Conservation (phyloP, 2,329 filamentous ascomycete species). For the Chaetomium globosum region DNA sequence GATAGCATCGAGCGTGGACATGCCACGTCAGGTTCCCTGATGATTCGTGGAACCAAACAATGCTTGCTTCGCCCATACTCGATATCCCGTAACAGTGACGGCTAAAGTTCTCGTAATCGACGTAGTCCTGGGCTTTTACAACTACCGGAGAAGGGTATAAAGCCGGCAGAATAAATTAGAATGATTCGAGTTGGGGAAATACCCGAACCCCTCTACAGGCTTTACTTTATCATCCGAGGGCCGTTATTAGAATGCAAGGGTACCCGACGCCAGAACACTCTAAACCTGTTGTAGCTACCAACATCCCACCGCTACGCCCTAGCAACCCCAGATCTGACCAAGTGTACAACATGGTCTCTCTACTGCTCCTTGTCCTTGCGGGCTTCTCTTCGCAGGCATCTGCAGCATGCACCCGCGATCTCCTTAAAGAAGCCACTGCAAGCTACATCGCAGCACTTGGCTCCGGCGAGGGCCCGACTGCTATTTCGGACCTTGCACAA, state of each 20-base stretch:
- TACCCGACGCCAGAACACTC: neutral
- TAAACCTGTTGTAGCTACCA: neutral
- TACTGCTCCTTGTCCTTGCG: neutral
- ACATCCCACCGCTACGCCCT: neutral
- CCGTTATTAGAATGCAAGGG: neutral
- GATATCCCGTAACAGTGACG: neutral
- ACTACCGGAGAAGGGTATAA: neutral
- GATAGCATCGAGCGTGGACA: too few relatives aligned
- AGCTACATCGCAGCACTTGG: constrained; percentile 29
- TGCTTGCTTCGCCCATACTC: neutral
- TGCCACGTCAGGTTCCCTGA: too few relatives aligned
- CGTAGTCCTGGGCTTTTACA: neutral
- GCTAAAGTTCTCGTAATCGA: neutral
- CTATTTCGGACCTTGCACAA: constrained; percentile 15
- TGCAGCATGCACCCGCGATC: constrained; percentile 27
- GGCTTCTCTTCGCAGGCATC: neutral
- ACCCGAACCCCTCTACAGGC: neutral
- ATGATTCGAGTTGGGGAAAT: neutral
- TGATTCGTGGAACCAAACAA: neutral
- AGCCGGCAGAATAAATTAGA: neutral
- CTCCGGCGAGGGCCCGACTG: constrained; percentile 20
- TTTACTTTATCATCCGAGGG: neutral
- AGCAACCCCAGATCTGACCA: neutral
- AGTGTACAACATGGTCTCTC: neutral
- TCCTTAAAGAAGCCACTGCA: constrained; percentile 27